Conservation (phyloP, 495 filamentous ascomycete species). For the Lasiosphaeria ovina region DNA sequence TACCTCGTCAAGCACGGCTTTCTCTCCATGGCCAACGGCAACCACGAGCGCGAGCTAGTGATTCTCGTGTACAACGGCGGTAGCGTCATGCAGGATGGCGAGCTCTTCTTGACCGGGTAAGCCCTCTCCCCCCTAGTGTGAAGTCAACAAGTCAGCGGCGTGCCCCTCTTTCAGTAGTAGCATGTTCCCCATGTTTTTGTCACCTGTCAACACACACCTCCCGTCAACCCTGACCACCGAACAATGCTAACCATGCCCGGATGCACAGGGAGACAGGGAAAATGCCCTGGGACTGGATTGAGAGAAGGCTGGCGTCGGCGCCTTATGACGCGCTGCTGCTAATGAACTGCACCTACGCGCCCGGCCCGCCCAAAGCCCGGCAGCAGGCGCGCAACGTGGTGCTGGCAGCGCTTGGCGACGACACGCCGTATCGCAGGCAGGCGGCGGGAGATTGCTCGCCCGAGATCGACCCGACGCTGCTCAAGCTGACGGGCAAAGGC, state of each 20-base stretch:
- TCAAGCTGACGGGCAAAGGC: background rate
- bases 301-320: background rate
- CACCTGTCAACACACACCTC: background rate
- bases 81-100: background rate
- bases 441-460: background rate
- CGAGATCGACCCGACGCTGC: background rate
- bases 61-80: constrained; percentile 1
- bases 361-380: background rate
- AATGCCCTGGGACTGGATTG: background rate
- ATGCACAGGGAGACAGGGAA: background rate
- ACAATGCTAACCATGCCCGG: background rate
- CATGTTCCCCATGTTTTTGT: too few species aligned
- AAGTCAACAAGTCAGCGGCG: too few species aligned
- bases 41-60: background rate
- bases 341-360: constrained; percentile 1
- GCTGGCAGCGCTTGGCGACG: background rate
- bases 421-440: background rate
- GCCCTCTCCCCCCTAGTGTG: background rate
- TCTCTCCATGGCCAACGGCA: background rate
- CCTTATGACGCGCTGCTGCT: background rate
- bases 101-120: background rate
- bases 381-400: background rate
- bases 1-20: background rate
- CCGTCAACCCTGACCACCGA: background rate
- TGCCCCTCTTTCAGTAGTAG: too few species aligned